phyloP scores from a whole-genome alignment of 768 basidiomycete species.

The Amanita molliuscula region DNA sequence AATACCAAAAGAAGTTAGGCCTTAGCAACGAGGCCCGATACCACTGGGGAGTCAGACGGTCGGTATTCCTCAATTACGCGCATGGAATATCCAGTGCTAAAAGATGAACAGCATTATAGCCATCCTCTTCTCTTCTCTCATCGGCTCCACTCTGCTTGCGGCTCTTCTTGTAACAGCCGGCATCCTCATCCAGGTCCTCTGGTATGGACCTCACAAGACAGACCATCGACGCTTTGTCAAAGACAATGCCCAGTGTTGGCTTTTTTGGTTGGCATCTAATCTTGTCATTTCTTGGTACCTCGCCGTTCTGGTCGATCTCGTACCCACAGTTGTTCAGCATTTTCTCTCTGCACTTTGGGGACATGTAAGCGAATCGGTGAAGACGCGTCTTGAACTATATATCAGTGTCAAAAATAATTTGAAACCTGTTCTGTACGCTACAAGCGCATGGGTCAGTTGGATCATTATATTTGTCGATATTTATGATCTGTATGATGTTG shows the following conservation, averaged over 20 bases:
- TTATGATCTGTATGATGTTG: conserved; percentile 41
- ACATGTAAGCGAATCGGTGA: conserved; percentile 61
- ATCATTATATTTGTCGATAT: conserved; percentile 62
- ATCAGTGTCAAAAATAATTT: conserved; percentile 56
- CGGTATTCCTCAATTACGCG: conserved; percentile 1
- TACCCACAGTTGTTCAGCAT: conserved; percentile 45
- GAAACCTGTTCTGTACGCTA: conserved; percentile 68
- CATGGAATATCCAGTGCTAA: conserved; percentile 1
- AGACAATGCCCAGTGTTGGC: conserved; percentile 65
- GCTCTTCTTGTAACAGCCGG: conserved; percentile 51
- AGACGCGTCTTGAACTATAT: conserved; percentile 59
- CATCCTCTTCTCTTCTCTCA: conserved; percentile 58
- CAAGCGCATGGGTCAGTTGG: conserved; percentile 65
- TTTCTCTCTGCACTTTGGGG: conserved; percentile 59
- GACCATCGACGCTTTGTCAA: conserved; percentile 48
- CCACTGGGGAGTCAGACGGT: conserved; percentile 50
- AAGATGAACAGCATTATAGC: conserved; percentile 36
- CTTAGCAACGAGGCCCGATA: conserved; percentile 25
- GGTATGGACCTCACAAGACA: conserved; percentile 52
- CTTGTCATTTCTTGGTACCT: conserved; percentile 73
- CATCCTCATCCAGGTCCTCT: conserved; percentile 57
- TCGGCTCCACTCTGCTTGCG: conserved; percentile 62
- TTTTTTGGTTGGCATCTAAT: conserved; percentile 77
- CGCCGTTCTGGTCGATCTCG: conserved; percentile 58
- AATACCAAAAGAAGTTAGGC: conserved; percentile 54